Percentiles rank a stretch among this genome's conserved stretches.
Evolutionary conservation across 805 yeast genomes (phyloP).

Genomic region (Candida maltosa): DNA sequence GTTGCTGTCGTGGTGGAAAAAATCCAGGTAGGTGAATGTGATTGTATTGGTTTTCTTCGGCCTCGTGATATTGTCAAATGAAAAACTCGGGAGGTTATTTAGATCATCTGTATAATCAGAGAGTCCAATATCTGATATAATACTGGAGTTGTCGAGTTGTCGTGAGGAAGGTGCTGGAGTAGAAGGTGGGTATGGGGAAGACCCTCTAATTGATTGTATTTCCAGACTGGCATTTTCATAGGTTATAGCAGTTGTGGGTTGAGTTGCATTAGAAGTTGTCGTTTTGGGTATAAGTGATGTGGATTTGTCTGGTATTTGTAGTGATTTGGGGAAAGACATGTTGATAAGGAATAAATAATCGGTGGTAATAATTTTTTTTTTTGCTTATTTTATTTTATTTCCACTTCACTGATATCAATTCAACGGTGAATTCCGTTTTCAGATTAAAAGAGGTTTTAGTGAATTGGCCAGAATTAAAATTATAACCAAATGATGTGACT

Average conservation of each 20-base stretch:
- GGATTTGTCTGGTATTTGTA: background rate
- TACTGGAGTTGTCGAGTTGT: constrained; percentile 1
- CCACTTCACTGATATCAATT: no score
- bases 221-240: constrained; percentile 6
- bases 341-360: no score
- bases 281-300: constrained; percentile 2
- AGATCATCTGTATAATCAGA: constrained; percentile 1
- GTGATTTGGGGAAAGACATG: background rate
- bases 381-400: no score
- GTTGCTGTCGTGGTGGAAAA: constrained; percentile 11
- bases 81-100: background rate
- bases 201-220: constrained; percentile 1
- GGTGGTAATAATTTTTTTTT: background rate
- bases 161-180: no score
- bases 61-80: constrained; percentile 9
- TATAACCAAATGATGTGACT: no score
- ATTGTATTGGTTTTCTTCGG: constrained; percentile 13
- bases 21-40: constrained; percentile 9
- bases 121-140: background rate
- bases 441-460: no score
- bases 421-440: no score
- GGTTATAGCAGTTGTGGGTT: constrained; percentile 7
- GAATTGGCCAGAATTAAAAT: no score
- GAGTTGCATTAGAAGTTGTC: constrained; percentile 1
- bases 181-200: no score